Percentiles rank a stretch among this genome's conserved stretches.
Conservation (phyloP, 495 filamentous ascomycete genomes). For the Penicillium crystallinum region DNA sequence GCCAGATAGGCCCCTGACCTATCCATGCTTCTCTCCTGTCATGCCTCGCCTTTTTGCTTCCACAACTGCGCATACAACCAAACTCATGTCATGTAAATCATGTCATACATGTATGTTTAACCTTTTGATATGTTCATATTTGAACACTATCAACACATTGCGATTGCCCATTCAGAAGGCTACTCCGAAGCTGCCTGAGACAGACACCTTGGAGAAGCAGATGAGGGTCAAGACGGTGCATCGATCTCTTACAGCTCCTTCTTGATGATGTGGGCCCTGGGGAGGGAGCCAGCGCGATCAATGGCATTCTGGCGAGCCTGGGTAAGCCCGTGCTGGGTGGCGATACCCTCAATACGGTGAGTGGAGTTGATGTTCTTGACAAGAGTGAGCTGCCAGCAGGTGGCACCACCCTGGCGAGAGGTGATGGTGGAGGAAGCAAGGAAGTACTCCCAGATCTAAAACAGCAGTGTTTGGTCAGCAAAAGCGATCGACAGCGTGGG, state of each 20-base stretch:
- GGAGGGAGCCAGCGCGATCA: conserved; percentile 34
- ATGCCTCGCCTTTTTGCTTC: not conserved
- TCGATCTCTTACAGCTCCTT: conserved; percentile 28
- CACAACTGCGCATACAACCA: not conserved
- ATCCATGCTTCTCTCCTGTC: not conserved
- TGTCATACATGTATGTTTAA: conserved; percentile 2
- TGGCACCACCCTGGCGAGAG: conserved; percentile 86
- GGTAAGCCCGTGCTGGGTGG: conserved; percentile 66
- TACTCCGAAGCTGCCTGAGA: not conserved
- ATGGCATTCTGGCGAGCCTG: conserved; percentile 55
- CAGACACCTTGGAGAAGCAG: not conserved
- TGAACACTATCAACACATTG: not conserved
- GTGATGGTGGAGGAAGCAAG: conserved; percentile 89
- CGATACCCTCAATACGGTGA: conserved; percentile 85
- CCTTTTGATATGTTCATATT: not conserved
- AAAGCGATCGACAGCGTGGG: not conserved
- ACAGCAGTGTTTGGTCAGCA: conserved; percentile 7
- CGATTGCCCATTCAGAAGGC: not conserved
- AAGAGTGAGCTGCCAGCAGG: conserved; percentile 91
- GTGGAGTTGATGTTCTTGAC: conserved; percentile 98
- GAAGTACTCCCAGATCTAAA: conserved; percentile 98
- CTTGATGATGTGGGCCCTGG: conserved; percentile 37
- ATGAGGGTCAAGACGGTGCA: not conserved
- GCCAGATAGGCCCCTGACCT: conserved; percentile 2
- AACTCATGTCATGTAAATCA: conserved; percentile 2